phyloP scores from a whole-genome alignment of 2,329 filamentous ascomycete species.

The Ceratocystis harringtonii region DNA sequence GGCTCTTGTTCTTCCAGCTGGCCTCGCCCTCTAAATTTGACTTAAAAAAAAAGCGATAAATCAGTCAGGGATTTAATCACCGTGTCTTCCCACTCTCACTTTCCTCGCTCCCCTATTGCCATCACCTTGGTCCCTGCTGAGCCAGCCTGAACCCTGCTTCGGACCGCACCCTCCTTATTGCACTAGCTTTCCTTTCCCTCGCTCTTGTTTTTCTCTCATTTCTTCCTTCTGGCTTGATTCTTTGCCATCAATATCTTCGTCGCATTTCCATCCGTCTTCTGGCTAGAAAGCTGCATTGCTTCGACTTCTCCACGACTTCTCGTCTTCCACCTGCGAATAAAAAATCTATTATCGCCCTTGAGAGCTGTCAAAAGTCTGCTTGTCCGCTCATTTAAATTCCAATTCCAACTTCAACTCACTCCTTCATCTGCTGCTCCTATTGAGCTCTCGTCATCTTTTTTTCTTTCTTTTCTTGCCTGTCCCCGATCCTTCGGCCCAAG shows the following conservation, averaged over 20 bases:
- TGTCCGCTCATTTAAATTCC: background rate
- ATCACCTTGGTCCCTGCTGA: background rate
- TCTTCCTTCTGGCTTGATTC: background rate
- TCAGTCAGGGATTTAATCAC: background rate
- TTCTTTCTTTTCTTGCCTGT: background rate
- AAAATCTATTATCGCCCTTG: background rate
- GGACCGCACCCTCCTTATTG: background rate
- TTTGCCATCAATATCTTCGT: conserved; percentile 7
- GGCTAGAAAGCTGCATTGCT: background rate
- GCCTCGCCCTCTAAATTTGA: too few relatives aligned
- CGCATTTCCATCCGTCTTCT: conserved; percentile 4
- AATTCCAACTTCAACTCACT: background rate
- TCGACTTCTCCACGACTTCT: background rate
- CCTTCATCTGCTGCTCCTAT: background rate
- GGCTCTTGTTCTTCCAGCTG: too few relatives aligned
- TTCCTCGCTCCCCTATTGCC: background rate
- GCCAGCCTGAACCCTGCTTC: background rate
- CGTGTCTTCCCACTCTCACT: background rate
- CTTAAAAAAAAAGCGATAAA: too few relatives aligned
- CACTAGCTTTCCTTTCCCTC: background rate
- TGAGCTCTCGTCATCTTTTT: background rate
- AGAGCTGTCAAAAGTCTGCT: background rate
- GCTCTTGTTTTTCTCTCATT: background rate
- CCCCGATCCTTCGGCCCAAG: background rate
- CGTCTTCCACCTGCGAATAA: background rate